These are phyloP conservation scores for Marasmius oreades DNA, from an alignment of 1,284 basidiomycete genomes.

Conservation along the genomic window DNA sequence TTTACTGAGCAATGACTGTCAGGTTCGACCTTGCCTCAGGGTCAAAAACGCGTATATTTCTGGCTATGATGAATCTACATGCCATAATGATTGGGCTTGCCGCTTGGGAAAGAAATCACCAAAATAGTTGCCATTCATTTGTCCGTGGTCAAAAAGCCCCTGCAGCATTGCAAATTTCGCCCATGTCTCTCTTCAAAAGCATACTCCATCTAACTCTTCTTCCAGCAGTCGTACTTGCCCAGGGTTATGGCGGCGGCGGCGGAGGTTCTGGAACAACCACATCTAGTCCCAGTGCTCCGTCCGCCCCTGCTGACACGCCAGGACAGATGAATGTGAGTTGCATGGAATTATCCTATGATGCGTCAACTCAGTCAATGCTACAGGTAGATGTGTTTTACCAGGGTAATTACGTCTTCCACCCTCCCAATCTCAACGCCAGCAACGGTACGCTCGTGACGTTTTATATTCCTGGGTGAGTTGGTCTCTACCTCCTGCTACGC, in stretches of 20 bases:
- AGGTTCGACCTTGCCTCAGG: no score
- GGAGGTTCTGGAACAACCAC: conserved; percentile 24
- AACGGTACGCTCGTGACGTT: conserved; percentile 51
- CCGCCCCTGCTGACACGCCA: conserved; percentile 39
- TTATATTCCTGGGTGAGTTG: conserved; percentile 44
- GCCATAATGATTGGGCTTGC: background rate
- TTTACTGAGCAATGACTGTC: no score
- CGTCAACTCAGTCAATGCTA: background rate
- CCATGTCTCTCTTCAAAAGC: conserved; percentile 23
- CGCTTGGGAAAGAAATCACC: background rate
- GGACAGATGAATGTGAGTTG: conserved; percentile 42
- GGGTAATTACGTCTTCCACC: conserved; percentile 40
- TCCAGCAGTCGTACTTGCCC: conserved; percentile 35
- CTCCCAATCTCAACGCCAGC: conserved; percentile 43
- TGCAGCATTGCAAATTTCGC: background rate
- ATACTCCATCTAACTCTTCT: conserved; percentile 19
- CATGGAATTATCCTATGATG: background rate
- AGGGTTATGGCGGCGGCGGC: conserved; percentile 28
- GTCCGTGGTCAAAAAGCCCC: conserved; percentile 8
- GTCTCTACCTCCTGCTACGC: background rate
- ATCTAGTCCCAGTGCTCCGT: conserved; percentile 32
- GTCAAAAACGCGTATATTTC: no score
- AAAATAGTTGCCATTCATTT: conserved; percentile 4
- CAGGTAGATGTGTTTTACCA: conserved; percentile 45
- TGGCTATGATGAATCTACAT: background rate